Conservation (phyloP, 306 rosid species). For the Ammopiptanthus mongolicus region DNA sequence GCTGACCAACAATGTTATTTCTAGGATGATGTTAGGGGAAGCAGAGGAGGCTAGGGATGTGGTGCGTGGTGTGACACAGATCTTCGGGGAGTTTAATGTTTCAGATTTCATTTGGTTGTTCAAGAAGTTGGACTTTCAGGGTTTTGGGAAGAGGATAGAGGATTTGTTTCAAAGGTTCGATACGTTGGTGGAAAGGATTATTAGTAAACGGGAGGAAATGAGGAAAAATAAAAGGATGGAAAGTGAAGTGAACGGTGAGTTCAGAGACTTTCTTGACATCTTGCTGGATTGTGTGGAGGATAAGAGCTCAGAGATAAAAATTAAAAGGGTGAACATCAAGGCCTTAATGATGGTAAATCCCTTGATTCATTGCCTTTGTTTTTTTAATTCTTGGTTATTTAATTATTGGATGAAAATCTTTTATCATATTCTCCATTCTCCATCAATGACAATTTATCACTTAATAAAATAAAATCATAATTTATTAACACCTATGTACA, state of each 20-base stretch:
- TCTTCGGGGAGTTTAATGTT: slow-evolving; percentile 33
- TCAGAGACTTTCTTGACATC: neutral
- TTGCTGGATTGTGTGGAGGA: neutral
- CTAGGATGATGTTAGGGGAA: slow-evolving; percentile 35
- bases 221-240: neutral
- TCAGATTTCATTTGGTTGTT: slow-evolving; percentile 32
- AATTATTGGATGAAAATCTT: no score
- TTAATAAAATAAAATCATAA: no score
- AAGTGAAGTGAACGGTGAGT: neutral
- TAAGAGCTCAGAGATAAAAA: neutral
- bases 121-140: slow-evolving; percentile 26
- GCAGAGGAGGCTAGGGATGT: slow-evolving; percentile 18
- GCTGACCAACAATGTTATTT: slow-evolving; percentile 23
- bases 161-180: slow-evolving; percentile 18
- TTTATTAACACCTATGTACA: no score
- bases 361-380: neutral
- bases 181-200: slow-evolving; percentile 20
- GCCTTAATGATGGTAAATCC: slow-evolving; percentile 2
- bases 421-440: no score
- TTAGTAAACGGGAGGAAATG: neutral
- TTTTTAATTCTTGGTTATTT: neutral
- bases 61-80: slow-evolving; percentile 24
- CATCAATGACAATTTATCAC: no score
- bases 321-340: neutral
- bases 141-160: slow-evolving; percentile 33